phyloP scores from a whole-genome alignment of 2,329 filamentous ascomycete species.

The Truncatella angustata region DNA sequence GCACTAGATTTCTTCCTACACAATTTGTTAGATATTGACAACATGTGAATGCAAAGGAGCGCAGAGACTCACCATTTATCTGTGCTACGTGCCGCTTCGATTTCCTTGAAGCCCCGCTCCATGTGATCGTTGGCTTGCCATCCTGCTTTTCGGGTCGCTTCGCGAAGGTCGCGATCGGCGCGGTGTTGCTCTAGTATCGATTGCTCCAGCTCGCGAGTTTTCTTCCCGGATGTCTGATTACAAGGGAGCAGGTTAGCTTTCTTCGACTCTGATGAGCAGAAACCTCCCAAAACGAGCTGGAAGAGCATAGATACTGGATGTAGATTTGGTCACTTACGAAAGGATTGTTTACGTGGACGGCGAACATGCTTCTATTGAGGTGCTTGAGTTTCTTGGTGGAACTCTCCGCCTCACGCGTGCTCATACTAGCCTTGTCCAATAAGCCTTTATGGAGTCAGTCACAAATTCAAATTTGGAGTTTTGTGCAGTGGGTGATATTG shows the following conservation, averaged over 20 bases:
- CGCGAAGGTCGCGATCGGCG: constrained; percentile 62
- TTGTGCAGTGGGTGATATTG: too few species aligned
- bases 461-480: too few species aligned
- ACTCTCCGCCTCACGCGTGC: constrained; percentile 74
- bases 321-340: too few species aligned
- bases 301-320: too few species aligned
- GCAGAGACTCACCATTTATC: too few species aligned
- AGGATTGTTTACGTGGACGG: constrained; percentile 73
- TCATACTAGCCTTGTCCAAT: constrained; percentile 74
- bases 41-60: too few species aligned
- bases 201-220: constrained; percentile 63
- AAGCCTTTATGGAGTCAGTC: too few species aligned
- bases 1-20: constrained; percentile 38
- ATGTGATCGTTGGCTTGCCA: constrained; percentile 52
- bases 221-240: constrained; percentile 67
- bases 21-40: too few species aligned
- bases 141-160: constrained; percentile 57
- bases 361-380: constrained; percentile 88
- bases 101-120: constrained; percentile 30
- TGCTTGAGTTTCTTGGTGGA: constrained; percentile 81
- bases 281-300: too few species aligned
- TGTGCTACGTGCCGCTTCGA: constrained; percentile 13
- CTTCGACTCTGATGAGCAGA: too few species aligned
- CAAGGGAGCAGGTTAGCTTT: too few species aligned
- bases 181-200: constrained; percentile 68